These are phyloP conservation scores for Coniferiporia sulphurascens DNA, from an alignment of 1,284 basidiomycete genomes.

Conservation along the genomic window DNA sequence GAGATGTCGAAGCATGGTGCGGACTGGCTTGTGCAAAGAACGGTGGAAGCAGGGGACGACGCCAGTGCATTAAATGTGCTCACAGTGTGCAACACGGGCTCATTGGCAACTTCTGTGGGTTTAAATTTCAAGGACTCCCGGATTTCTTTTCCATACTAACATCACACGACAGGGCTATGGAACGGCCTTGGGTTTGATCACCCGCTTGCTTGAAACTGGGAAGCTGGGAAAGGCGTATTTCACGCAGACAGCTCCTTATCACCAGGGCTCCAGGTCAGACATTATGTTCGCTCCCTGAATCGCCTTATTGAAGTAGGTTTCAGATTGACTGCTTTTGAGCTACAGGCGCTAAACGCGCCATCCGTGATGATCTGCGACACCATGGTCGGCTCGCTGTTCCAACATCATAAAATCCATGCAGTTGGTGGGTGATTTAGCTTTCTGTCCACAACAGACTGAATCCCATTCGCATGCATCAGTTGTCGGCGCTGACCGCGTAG, in stretches of 20 bases:
- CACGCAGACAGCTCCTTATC: conserved; percentile 90
- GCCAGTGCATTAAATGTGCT: conserved; percentile 66
- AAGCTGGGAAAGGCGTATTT: conserved; percentile 80
- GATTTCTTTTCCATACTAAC: conserved; percentile 9
- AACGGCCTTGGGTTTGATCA: conserved; percentile 90
- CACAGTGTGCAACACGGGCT: conserved; percentile 95
- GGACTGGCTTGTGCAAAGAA: conserved; percentile 70
- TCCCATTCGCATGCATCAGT: conserved; percentile 32
- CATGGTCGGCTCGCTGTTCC: conserved; percentile 90
- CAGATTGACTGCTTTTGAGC: conserved; percentile 82
- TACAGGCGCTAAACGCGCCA: conserved; percentile 76
- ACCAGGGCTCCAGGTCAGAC: conserved; percentile 75
- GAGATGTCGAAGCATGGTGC: conserved; percentile 79
- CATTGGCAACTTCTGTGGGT: conserved; percentile 83
- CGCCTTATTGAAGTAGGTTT: background rate
- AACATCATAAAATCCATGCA: conserved; percentile 82
- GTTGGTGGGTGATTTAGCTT: conserved; percentile 51
- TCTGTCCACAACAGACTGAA: background rate
- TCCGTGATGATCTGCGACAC: conserved; percentile 94
- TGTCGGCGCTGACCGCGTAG: conserved; percentile 84
- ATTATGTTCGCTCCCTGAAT: background rate
- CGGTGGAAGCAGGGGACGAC: conserved; percentile 42
- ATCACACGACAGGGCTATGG: conserved; percentile 71
- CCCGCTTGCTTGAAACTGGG: conserved; percentile 73
- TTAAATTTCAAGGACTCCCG: background rate